phyloP scores from a whole-genome alignment of 129 eudicot genomes.

The Centrapalus pauciflorus region DNA sequence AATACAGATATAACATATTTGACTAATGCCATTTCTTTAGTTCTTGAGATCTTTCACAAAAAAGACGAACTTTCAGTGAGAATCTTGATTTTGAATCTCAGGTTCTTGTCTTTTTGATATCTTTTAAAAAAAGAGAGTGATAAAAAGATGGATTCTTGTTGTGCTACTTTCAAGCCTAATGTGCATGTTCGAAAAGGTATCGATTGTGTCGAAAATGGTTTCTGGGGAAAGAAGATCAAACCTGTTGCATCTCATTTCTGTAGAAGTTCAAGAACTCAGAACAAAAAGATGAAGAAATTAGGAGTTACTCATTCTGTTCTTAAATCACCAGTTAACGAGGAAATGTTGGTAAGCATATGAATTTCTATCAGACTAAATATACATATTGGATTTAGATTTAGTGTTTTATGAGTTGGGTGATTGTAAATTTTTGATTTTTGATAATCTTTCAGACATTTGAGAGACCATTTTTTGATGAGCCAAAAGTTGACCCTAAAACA shows the following conservation, averaged over 20 bases:
- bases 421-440: neutral
- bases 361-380: neutral
- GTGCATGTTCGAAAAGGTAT: constrained; percentile 28
- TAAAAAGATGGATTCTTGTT: constrained; percentile 56
- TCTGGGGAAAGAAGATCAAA: constrained; percentile 50
- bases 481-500: constrained; percentile 63
- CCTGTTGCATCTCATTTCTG: constrained; percentile 11
- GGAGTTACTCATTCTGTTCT: constrained; percentile 64
- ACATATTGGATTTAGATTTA: neutral
- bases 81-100: constrained; percentile 19
- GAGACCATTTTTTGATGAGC: constrained; percentile 36
- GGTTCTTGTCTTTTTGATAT: constrained; percentile 16
- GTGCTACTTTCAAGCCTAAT: constrained; percentile 37
- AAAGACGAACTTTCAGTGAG: neutral
- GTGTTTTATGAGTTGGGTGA: neutral
- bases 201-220: constrained; percentile 22
- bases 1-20: neutral
- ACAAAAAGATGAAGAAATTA: constrained; percentile 28
- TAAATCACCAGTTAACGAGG: constrained; percentile 54
- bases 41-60: constrained; percentile 20
- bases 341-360: constrained; percentile 45
- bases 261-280: constrained; percentile 36
- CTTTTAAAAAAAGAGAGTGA: neutral
- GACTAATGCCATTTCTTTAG: constrained; percentile 4
- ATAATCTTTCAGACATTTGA: constrained; percentile 61